Base-by-base conservation (phyloP, 1,284 basidiomycete genomes). In the Cryptococcus deneoformans region DNA sequence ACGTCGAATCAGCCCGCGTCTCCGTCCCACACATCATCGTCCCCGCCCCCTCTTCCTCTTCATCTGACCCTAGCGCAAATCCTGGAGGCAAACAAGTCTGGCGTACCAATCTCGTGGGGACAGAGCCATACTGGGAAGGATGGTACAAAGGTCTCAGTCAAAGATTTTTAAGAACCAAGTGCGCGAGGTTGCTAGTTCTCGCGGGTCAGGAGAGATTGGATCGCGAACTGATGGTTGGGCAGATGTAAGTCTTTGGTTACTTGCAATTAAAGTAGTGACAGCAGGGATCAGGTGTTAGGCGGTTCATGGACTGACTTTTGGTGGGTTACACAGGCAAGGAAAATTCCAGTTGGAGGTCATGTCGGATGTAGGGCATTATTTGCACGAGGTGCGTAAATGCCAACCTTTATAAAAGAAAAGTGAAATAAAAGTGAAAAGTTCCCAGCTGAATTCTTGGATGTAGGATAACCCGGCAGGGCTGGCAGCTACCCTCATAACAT, bases 261-360 rank as follows among this genome's bases (percentile, higher is more conserved):
- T 45, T 20, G 8, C 10, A 10, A 6, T 49, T 2, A 29, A 29
- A 29, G 3, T 29, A 29, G 29, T 29, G 29, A 29, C 29, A 29
- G 29, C 29, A 29, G 5, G 29, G 5, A 4, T 29, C 38, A 11
- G 14, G 14, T 24, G 12, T 14, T 16, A 36, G 12, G 20, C 20
- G 4, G n/a, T 10, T 20, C 39, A 14, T 2, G 40, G 20, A 40
- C 54, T 43, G 37, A 48, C 12, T n/a, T 12, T 14, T 2, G 16
- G 29, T 4, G 29, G 29, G 29, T 29, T 42, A 2, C 49, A 35
- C 34, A 70, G 68, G 72, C 87, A 90, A 78, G 94, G 94, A 57
- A 97, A 97, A 75, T 98, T 97, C 79, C 95, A 98, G 77, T 83
- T 97, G 67, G 86, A 85, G 24, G 92, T 98, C 34, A 84, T 96